Evolutionary conservation across 2,329 filamentous ascomycete genomes (phyloP).

Genomic region (Epicoccum sorghinum): DNA sequence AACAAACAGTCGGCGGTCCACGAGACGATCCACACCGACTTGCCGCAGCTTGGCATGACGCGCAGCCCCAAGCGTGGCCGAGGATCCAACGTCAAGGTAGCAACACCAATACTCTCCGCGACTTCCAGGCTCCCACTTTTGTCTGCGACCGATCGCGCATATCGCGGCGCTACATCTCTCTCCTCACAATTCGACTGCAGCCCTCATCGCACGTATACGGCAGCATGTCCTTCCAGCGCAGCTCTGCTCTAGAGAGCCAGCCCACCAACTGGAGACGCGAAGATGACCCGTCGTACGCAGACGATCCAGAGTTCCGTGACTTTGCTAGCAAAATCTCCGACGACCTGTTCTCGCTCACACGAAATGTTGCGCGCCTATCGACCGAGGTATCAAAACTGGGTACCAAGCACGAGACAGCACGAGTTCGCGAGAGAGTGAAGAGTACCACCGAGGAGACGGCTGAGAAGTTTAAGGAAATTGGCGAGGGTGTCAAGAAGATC

Average conservation of each 20-base stretch:
- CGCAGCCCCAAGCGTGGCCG: constrained; percentile 29
- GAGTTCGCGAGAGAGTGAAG: constrained; percentile 88
- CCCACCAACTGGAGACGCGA: constrained; percentile 69
- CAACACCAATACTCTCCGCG: constrained; percentile 17
- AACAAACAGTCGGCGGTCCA: constrained; percentile 33
- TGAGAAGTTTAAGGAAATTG: constrained; percentile 86
- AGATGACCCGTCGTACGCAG: constrained; percentile 77
- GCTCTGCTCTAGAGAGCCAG: constrained; percentile 83
- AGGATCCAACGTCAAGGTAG: constrained; percentile 35
- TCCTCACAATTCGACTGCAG: not conserved
- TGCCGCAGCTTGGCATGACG: constrained; percentile 14
- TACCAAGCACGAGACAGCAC: constrained; percentile 87
- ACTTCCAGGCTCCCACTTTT: constrained; percentile 12
- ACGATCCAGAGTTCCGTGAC: constrained; percentile 89
- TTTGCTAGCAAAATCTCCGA: constrained; percentile 84
- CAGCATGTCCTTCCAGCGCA: constrained; percentile 88
- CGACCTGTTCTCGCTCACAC: constrained; percentile 86
- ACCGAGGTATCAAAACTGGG: constrained; percentile 86
- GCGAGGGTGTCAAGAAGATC: constrained; percentile 91
- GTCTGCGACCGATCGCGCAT: constrained; percentile 13
- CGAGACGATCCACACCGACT: constrained; percentile 23
- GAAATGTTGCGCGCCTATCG: constrained; percentile 83
- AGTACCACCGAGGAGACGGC: constrained; percentile 85
- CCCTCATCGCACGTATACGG: not conserved
- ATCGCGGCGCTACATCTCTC: not conserved